Base-by-base conservation (phyloP, 2,329 filamentous ascomycete genomes). In the Penicillium paneum region DNA sequence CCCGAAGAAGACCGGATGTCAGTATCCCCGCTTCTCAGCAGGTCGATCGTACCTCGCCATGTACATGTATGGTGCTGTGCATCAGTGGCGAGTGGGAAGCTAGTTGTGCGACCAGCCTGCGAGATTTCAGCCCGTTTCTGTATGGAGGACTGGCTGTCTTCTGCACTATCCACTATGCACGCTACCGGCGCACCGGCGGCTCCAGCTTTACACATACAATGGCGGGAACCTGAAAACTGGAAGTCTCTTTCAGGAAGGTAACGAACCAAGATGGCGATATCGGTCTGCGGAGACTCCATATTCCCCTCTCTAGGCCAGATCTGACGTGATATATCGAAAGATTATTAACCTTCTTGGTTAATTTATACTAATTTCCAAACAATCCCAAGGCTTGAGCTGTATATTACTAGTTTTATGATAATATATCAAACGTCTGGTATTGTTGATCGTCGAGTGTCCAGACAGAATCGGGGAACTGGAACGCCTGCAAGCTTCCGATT, bases 21-120 rank as follows among this genome's bases (percentile, higher is more conserved):
- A 28, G 21, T 15, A 36, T 28, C 36, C 42, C 50, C 50, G 36
- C 50, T 52, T 41, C 21, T 29, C 12, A 38, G 47, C n/a, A 35
- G 42, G 10, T 53, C 21, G 36, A 52, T 52, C 43, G 43, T 49
- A 52, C 49, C 17, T 39, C 21, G 8, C 38, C 3, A 26, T 41
- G 40, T 42, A 42, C 10, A 42, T 38, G 26, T 31, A 28, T 8
- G 28, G 50, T 40, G 29, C 28, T 39, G 12, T 42, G 43, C 36
- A 21, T 34, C 38, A 31, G 44, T 43, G 44, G 44, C 19, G 10
- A 39, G 1, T 8, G 13, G 32, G 29, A 43, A 31, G 26, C 40
- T 21, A 21, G 1, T 19, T 32, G 15, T 36, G 24, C 26, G 7
- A 54, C 41, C 41, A 21, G 40, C 15, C n/a, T 8, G 8, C 35